Evolutionary conservation across 1,284 basidiomycete genomes (phyloP), one percentile per base, ranked within the genome.

Genomic region (Irpex sp.): DNA sequence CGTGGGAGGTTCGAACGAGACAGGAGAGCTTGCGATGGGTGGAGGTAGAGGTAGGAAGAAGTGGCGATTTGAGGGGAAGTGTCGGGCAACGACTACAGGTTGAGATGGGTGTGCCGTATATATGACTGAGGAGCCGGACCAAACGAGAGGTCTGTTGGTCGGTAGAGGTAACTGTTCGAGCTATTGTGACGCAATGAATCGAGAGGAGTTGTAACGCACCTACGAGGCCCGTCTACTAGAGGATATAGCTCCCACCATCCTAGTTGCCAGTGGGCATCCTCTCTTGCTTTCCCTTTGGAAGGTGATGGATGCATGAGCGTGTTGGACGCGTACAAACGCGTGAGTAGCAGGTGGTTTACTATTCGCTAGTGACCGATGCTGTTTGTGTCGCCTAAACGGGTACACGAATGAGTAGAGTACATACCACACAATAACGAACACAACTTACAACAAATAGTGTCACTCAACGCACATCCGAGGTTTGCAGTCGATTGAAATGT

Each of bases 171-270:
- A n/a, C 21, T 37, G 54, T 36, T 56, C 60, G 34, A 17, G 11
- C 37, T 47, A 47, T n/a, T n/a, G 54, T 26, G 26, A 3, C 13
- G 21, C 13, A 31, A 13, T 15, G 21, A 19, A 13, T 8, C 21
- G 11, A 31, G 17, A 26, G 31, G 21, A 13, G 11, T 15, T 56
- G 19, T 36, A 5, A 70, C 77, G 62, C 65, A 86, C 89, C 83
- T 81, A 67, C 77, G 78, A 13, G 82, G 77, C 51, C 81, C 78
- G 69, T 90, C 88, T 8, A 81, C 73, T 21, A 89, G 77, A 49
- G 88, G 82, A 63, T 82, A 79, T 40, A 87, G 81, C 67, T 91
- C 86, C 88, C 89, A 92, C 89, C 91, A 92, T 36, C 83, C 84
- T 19, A 85, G 71, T 36, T 82, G 80, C 84, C 85, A 89, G 40